Conservation (phyloP, 179 eudicot genomes). For the Corrigiola litoralis region DNA sequence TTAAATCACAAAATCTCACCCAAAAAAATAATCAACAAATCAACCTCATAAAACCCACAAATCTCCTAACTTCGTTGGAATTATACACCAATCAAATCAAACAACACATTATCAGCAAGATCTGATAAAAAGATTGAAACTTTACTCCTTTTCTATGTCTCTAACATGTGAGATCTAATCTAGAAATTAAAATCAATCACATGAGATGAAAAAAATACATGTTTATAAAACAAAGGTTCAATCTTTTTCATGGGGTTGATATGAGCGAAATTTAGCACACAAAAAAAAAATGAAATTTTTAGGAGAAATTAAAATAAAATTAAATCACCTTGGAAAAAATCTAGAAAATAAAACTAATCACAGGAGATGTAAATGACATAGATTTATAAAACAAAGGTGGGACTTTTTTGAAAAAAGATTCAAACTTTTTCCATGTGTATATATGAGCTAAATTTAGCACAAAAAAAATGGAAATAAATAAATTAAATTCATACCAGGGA, state of each 20-base stretch:
- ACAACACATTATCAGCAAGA: background rate
- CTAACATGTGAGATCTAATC: slow-evolving; percentile 3
- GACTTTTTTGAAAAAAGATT: too few species aligned
- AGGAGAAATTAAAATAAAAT: background rate
- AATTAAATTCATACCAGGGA: too few species aligned
- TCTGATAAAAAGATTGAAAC: slow-evolving; percentile 4
- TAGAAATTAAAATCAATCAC: background rate
- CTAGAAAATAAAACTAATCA: too few species aligned
- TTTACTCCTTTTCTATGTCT: background rate
- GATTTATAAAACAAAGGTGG: too few species aligned
- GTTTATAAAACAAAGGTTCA: background rate
- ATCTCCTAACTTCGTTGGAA: background rate
- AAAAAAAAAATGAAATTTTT: background rate
- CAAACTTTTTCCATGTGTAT: too few species aligned
- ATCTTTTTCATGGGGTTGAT: background rate
- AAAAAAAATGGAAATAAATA: too few species aligned
- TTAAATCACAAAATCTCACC: too few species aligned
- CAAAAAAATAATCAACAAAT: too few species aligned
- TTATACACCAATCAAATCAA: background rate
- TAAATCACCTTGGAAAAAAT: slow-evolving; percentile 1
- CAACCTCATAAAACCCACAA: background rate
- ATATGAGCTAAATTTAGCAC: too few species aligned
- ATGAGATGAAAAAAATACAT: background rate
- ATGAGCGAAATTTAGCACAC: background rate
- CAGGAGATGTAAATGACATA: too few species aligned